Conservation (phyloP, 192 early-diverging fungal genomes). For the Powellomyces hirtus region DNA sequence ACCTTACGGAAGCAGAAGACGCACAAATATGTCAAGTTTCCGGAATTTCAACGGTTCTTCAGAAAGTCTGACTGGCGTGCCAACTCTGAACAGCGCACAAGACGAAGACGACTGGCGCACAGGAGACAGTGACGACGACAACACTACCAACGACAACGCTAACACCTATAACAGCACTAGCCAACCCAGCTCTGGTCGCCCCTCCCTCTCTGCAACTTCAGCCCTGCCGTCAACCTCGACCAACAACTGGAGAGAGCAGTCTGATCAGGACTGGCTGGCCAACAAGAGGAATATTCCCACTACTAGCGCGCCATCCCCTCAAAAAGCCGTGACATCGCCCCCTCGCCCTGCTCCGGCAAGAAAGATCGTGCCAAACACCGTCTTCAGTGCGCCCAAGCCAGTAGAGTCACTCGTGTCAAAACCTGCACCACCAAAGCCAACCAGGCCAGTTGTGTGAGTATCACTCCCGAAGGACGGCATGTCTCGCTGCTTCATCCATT, state of each 20-base stretch:
- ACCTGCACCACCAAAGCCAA: constrained; percentile 10
- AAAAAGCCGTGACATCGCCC: background rate
- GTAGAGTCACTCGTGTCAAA: background rate
- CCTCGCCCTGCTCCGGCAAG: background rate
- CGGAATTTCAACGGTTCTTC: constrained; percentile 21
- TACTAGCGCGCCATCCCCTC: background rate
- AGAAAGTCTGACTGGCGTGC: constrained; percentile 1
- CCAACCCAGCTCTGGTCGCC: background rate
- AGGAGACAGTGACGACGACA: constrained; percentile 10
- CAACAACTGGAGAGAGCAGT: constrained; percentile 26
- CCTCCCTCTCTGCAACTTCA: background rate
- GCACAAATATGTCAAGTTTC: constrained; percentile 32
- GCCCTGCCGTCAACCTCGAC: constrained; percentile 9
- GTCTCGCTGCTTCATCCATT: too few species aligned
- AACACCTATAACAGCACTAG: background rate
- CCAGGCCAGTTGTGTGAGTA: background rate
- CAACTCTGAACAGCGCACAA: constrained; percentile 23
- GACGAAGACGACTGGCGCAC: constrained; percentile 40
- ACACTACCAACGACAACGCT: background rate
- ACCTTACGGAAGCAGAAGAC: background rate
- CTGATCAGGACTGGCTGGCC: constrained; percentile 27
- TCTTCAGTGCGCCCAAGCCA: background rate
- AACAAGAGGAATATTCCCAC: background rate
- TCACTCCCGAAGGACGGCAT: too few species aligned
- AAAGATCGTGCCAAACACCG: background rate